Evolutionary conservation across 2,329 filamentous ascomycete genomes (phyloP).

Genomic region (Aspergillus neotritici): DNA sequence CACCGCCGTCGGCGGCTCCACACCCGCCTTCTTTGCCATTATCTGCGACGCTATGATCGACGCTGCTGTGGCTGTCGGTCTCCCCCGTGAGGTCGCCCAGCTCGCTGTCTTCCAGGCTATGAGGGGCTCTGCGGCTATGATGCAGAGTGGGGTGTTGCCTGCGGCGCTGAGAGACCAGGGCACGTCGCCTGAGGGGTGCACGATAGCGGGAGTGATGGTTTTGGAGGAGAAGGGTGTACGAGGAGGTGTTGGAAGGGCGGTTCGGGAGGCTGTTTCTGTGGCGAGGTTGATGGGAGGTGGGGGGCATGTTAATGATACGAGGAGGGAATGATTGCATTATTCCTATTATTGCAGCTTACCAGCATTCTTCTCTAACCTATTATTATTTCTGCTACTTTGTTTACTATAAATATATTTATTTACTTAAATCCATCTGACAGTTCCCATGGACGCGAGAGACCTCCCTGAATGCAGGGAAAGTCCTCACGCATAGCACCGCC

Average conservation of each 20-base stretch:
- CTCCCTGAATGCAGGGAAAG: too few relatives aligned
- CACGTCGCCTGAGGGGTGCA: constrained; percentile 57
- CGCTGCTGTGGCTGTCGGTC: constrained; percentile 57
- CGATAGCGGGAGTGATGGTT: constrained; percentile 56
- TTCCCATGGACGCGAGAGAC: too few relatives aligned
- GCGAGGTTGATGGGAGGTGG: constrained; percentile 47
- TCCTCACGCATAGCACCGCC: too few relatives aligned
- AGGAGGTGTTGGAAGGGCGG: constrained; percentile 50
- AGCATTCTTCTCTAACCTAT: too few relatives aligned
- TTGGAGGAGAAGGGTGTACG: constrained; percentile 54
- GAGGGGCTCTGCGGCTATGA: constrained; percentile 53
- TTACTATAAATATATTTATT: too few relatives aligned
- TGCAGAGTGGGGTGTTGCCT: constrained; percentile 56
- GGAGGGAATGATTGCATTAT: too few relatives aligned
- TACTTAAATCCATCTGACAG: too few relatives aligned
- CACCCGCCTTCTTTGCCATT: constrained; percentile 56
- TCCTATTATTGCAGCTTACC: too few relatives aligned
- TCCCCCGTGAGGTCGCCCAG: constrained; percentile 55
- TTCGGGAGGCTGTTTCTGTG: constrained; percentile 56
- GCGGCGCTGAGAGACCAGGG: constrained; percentile 57
- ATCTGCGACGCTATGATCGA: constrained; percentile 57
- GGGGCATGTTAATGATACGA: constrained; percentile 22
- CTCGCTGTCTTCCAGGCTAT: constrained; percentile 59
- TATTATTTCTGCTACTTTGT: too few relatives aligned
- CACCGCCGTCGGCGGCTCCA: constrained; percentile 57